Conservation (phyloP, 495 filamentous ascomycete species). For the Lepidopterella palustris region DNA sequence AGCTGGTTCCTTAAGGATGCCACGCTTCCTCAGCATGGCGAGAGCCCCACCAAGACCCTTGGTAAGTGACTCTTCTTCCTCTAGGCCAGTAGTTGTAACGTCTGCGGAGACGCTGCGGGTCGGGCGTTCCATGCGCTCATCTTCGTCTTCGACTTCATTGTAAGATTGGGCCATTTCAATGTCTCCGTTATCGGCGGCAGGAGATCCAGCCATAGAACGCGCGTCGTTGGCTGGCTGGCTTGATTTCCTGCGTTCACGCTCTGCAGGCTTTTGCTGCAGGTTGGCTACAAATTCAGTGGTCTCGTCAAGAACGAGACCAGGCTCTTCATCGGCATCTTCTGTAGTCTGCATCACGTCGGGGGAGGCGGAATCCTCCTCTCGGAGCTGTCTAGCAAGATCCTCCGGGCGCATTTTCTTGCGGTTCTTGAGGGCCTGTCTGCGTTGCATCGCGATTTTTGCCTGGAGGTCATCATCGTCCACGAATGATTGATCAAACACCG, state of each 20-base stretch:
- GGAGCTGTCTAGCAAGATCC: constrained; percentile 76
- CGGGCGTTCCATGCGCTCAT: constrained; percentile 43
- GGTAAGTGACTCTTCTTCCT: constrained; percentile 72
- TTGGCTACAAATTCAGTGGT: constrained; percentile 91
- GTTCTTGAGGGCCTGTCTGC: constrained; percentile 80
- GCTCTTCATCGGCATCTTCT: constrained; percentile 50
- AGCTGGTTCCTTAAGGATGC: constrained; percentile 61
- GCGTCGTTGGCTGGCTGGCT: constrained; percentile 31
- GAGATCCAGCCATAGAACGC: constrained; percentile 27
- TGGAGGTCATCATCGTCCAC: constrained; percentile 92
- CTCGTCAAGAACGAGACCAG: constrained; percentile 84
- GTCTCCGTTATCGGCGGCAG: constrained; percentile 53
- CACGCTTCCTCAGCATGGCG: constrained; percentile 72
- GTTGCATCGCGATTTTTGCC: constrained; percentile 70
- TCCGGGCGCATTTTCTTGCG: constrained; percentile 75
- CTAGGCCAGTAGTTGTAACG: constrained; percentile 66
- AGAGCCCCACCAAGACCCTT: constrained; percentile 76
- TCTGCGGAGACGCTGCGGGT: constrained; percentile 47
- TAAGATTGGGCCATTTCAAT: constrained; percentile 57
- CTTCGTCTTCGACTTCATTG: constrained; percentile 50
- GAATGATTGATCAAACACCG: constrained; percentile 60
- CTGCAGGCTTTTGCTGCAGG: constrained; percentile 59
- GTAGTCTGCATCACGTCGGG: constrained; percentile 43
- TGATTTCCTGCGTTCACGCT: constrained; percentile 44
- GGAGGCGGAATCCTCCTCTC: constrained; percentile 61